Percentiles rank a stretch among this genome's conserved stretches.
phyloP scores from a whole-genome alignment of 1,139 yeast genomes.

The Diutina catenulata region DNA sequence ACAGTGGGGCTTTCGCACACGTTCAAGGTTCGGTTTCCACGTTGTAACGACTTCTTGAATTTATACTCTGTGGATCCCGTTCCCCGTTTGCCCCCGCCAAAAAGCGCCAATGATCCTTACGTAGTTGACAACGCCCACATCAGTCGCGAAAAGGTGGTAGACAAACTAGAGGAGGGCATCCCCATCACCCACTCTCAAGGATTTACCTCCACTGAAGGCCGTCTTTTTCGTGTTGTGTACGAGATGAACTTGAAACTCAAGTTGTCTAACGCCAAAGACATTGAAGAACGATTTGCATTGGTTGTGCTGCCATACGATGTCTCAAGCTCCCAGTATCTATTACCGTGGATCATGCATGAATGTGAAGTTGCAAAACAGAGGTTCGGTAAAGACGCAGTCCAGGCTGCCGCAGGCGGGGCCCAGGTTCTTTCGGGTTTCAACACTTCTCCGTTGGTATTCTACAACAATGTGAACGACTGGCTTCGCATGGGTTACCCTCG shows the following conservation, averaged over 20 bases:
- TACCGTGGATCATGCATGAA: conserved; percentile 43
- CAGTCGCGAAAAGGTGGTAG: conserved; percentile 7
- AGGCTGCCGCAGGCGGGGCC: conserved; percentile 13
- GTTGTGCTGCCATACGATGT: conserved; percentile 44
- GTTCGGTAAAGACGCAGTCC: conserved; percentile 24
- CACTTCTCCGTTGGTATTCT: conserved; percentile 21
- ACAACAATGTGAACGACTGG: conserved; percentile 24
- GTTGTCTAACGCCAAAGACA: conserved; percentile 35
- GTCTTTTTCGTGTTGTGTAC: conserved; percentile 40
- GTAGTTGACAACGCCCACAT: conserved; percentile 6
- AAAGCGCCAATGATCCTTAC: background rate
- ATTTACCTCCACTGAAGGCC: conserved; percentile 35
- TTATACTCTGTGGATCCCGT: conserved; percentile 11
- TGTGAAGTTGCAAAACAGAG: conserved; percentile 29
- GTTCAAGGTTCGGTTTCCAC: conserved; percentile 24
- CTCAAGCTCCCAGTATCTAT: conserved; percentile 28
- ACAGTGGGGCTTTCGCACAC: conserved; percentile 20
- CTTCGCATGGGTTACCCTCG: conserved; percentile 21
- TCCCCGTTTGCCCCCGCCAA: background rate
- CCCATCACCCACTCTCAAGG: conserved; percentile 35
- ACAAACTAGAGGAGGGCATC: conserved; percentile 25
- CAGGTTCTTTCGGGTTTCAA: conserved; percentile 15
- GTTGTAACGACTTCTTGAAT: conserved; percentile 25
- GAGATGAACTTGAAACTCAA: conserved; percentile 39
- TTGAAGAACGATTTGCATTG: conserved; percentile 38